Evolutionary conservation across 768 basidiomycete species (phyloP).

Genomic region (Auricularia sp.): DNA sequence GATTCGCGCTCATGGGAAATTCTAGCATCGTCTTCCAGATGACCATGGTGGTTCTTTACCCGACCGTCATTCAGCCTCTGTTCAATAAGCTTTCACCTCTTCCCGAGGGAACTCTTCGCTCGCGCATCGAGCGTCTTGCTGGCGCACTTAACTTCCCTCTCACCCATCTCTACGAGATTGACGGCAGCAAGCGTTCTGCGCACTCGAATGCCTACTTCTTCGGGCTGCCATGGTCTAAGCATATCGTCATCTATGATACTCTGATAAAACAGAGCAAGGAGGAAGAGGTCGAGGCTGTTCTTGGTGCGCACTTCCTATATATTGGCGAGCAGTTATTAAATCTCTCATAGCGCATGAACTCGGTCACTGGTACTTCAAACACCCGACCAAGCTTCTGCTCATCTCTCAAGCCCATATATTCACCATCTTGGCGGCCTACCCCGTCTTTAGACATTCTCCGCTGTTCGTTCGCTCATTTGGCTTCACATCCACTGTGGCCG

Average conservation of each 20-base stretch:
- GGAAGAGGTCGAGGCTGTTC: constrained; percentile 93
- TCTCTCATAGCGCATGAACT: constrained; percentile 69
- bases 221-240: constrained; percentile 91
- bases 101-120: constrained; percentile 61
- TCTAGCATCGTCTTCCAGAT: constrained; percentile 72
- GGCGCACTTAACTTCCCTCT: constrained; percentile 82
- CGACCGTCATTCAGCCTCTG: constrained; percentile 82
- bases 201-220: constrained; percentile 99
- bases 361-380: constrained; percentile 90
- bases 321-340: background rate
- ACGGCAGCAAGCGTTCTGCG: constrained; percentile 89
- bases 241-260: constrained; percentile 96
- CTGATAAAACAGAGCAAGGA: constrained; percentile 85
- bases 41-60: constrained; percentile 72
- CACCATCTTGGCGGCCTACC: constrained; percentile 75
- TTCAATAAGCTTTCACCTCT: constrained; percentile 97
- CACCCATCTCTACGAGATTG: constrained; percentile 92
- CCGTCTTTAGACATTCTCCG: constrained; percentile 77
- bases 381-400: constrained; percentile 80
- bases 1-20: background rate
- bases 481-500: constrained; percentile 56
- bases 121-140: constrained; percentile 68
- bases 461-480: constrained; percentile 73
- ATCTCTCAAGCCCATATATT: constrained; percentile 85
- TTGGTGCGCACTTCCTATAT: constrained; percentile 32